phyloP scores from a whole-genome alignment of 2,329 filamentous ascomycete genomes.

The Fusarium cicatricum region DNA sequence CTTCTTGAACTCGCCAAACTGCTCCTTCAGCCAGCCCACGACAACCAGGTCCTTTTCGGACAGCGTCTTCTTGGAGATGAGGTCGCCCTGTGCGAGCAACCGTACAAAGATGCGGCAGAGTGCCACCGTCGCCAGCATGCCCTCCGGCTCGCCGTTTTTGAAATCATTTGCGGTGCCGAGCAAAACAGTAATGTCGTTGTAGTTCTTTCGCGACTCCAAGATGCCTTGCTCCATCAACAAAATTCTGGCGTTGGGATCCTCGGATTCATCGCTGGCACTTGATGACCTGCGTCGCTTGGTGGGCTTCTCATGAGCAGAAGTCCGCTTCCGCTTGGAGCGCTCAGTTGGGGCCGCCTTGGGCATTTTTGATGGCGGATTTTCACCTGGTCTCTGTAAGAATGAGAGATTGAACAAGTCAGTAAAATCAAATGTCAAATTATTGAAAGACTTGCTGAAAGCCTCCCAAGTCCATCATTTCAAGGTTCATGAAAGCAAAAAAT shows the following conservation, averaged over 20 bases:
- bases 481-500: slow-evolving; percentile 34
- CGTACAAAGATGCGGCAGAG: slow-evolving; percentile 88
- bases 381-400: neutral
- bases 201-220: slow-evolving; percentile 85
- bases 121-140: slow-evolving; percentile 77
- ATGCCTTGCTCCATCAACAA: slow-evolving; percentile 82
- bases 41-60: slow-evolving; percentile 79
- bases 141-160: slow-evolving; percentile 59
- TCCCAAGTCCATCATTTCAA: slow-evolving; percentile 20
- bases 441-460: neutral
- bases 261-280: slow-evolving; percentile 56
- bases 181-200: slow-evolving; percentile 86
- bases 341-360: slow-evolving; percentile 38
- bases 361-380: slow-evolving; percentile 35
- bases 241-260: slow-evolving; percentile 71
- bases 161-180: slow-evolving; percentile 63
- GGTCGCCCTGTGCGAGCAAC: slow-evolving; percentile 75
- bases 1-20: slow-evolving; percentile 74
- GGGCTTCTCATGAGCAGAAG: slow-evolving; percentile 51
- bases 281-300: slow-evolving; percentile 63
- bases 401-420: neutral
- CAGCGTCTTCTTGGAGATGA: slow-evolving; percentile 70
- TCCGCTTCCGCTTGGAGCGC: slow-evolving; percentile 62
- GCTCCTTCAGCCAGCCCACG: slow-evolving; percentile 79
- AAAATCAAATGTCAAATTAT: neutral